A percentile compares a stretch with the other conserved stretches of the same genome.
phyloP scores from a whole-genome alignment of 805 yeast species.

The Wickerhamiella kurtzmanii region DNA sequence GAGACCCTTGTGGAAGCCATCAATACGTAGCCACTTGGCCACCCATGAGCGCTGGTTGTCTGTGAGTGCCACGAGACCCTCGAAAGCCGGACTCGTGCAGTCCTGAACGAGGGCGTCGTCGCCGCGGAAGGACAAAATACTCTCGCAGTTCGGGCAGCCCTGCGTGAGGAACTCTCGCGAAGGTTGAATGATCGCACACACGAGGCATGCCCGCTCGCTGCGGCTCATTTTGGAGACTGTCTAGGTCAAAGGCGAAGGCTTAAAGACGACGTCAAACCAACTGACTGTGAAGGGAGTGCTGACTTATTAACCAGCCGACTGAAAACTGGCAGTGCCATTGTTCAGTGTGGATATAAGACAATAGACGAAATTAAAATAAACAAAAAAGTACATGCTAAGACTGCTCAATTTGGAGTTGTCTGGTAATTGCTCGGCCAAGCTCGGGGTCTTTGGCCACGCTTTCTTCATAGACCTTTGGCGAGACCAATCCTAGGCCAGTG shows the following conservation, averaged over 20 bases:
- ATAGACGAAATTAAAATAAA: neutral
- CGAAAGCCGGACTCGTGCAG: slow-evolving; percentile 91
- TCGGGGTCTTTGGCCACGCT: neutral
- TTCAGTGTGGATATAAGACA: too few species aligned
- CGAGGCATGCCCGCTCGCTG: slow-evolving; percentile 90
- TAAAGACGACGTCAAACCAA: too few species aligned
- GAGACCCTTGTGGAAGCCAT: slow-evolving; percentile 74
- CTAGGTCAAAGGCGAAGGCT: neutral
- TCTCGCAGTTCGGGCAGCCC: slow-evolving; percentile 96
- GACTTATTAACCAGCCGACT: too few species aligned
- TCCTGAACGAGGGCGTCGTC: slow-evolving; percentile 79
- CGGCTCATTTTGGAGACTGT: slow-evolving; percentile 25
- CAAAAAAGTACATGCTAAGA: too few species aligned
- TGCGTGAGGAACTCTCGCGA: slow-evolving; percentile 57
- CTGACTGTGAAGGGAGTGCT: too few species aligned
- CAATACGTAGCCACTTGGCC: slow-evolving; percentile 88
- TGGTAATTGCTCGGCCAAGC: neutral
- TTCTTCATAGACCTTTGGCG: neutral
- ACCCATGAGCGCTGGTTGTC: slow-evolving; percentile 86
- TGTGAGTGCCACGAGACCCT: slow-evolving; percentile 84
- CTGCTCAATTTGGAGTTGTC: neutral
- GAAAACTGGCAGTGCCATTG: too few species aligned
- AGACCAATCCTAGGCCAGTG: neutral
- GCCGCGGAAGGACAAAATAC: slow-evolving; percentile 59
- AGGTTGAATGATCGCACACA: slow-evolving; percentile 86